Evolutionary conservation across 371 early-diverging fungal genomes (phyloP).

Genomic region (Entomophthora muscae): DNA sequence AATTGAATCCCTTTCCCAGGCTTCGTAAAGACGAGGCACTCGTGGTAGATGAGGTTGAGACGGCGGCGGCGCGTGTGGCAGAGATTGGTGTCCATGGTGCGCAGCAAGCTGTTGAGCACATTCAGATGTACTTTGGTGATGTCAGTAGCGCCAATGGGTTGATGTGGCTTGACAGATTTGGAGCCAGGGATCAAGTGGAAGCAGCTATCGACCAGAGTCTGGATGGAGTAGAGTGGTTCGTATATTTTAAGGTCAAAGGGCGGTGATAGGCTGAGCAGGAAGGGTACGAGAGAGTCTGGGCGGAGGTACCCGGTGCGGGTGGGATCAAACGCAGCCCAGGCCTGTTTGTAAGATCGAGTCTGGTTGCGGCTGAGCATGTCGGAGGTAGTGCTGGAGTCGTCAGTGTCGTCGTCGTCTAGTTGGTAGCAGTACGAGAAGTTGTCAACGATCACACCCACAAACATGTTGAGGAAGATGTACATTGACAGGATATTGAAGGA

Average conservation of each 20-base stretch:
- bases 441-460: constrained; percentile 49
- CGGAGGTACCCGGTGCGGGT: constrained; percentile 30
- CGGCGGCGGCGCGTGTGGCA: constrained; percentile 10
- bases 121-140: constrained; percentile 12
- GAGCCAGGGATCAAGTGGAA: too few species aligned
- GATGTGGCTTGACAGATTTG: constrained; percentile 6
- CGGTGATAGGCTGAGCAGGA: constrained; percentile 26
- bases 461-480: constrained; percentile 57
- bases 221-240: constrained; percentile 19
- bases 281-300: constrained; percentile 23
- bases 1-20: constrained; percentile 9
- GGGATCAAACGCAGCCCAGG: constrained; percentile 33
- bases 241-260: constrained; percentile 21
- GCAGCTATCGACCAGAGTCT: constrained; percentile 13
- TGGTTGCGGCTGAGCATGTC: constrained; percentile 43
- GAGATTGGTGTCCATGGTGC: constrained; percentile 12
- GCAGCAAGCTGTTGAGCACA: constrained; percentile 17
- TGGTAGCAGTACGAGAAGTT: constrained; percentile 53
- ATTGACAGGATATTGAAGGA: constrained; percentile 53
- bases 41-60: constrained; percentile 18
- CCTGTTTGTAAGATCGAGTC: constrained; percentile 37
- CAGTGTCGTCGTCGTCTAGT: constrained; percentile 18
- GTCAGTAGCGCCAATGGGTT: constrained; percentile 5
- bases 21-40: constrained; percentile 15
- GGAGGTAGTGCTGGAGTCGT: too few species aligned